Evolutionary conservation across 2,329 filamentous ascomycete species (phyloP).

Genomic region (Dactylellina sp.): DNA sequence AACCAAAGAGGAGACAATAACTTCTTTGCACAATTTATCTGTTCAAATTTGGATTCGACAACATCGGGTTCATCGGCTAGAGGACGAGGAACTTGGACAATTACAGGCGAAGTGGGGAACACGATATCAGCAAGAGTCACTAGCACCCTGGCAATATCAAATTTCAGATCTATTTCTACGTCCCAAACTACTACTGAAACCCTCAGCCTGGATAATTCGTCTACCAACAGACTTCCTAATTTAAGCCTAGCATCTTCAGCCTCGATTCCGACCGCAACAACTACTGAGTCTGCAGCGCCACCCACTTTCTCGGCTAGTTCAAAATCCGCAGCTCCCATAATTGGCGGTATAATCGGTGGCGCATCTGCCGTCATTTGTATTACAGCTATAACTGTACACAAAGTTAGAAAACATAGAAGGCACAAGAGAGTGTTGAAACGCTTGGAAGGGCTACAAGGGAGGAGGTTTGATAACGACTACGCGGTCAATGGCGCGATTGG

Average conservation of each 20-base stretch:
- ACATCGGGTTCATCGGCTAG: neutral
- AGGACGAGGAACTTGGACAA: neutral
- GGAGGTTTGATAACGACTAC: conserved; percentile 5
- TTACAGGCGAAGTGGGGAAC: neutral
- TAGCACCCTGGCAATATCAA: neutral
- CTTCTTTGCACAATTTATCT: conserved; percentile 31
- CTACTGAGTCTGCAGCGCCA: neutral
- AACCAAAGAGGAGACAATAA: neutral
- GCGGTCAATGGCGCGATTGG: conserved; percentile 38
- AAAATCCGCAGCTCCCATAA: conserved; percentile 42
- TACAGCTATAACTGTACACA: conserved; percentile 30
- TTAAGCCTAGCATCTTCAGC: neutral
- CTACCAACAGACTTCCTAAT: neutral
- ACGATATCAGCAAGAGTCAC: neutral
- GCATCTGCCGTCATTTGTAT: conserved; percentile 27
- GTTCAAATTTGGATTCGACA: conserved; percentile 20
- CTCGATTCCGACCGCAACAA: neutral
- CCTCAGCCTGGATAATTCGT: neutral
- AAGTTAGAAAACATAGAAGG: conserved; percentile 32
- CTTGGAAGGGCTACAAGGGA: conserved; percentile 27
- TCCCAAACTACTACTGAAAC: neutral
- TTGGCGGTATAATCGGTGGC: conserved; percentile 43
- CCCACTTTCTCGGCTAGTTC: conserved; percentile 1
- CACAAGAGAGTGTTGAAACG: conserved; percentile 23
- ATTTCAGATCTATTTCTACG: neutral